Base-by-base conservation (phyloP, 345 rosid genomes). In the Gossypium sturtianum region DNA sequence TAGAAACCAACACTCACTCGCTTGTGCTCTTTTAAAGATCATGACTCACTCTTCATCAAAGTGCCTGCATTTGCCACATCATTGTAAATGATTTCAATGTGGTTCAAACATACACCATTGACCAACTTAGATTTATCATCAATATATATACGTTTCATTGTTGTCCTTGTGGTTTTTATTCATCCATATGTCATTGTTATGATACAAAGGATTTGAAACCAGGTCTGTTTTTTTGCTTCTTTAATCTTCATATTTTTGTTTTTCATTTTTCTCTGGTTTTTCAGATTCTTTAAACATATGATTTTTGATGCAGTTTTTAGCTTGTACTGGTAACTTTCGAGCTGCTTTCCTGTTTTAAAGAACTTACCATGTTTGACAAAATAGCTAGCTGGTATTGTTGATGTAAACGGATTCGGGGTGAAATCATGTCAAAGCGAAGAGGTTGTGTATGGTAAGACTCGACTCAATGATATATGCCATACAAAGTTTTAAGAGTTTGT, bases 1-100 rank as follows among this genome's bases (percentile, higher is more conserved):
- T 71, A 59, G 22, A 80, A 80, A 13, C n/a, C 7, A 56, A 8
- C 52, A 73, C 45, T 20, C 34, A 3, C 16, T 4, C 22, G 20
- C 49, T 41, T 2, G 9, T 66, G 44, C 23, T 34, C 41, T 34
- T 19, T 51, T 0, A 34, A 59, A 15, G 13, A 25, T 66, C 81
- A 64, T 74, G 70, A 68, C 74, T 79, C 79, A 25, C 64, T 78
- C 79, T 19, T 41, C 47, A 3, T 61, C 72, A 60, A 9, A 16
- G 65, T 38, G 43, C 74, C 66, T 57, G 71, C 71, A 44, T 62
- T 38, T 76, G 78, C 70, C 83, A 77, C 74, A 65, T 77, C 78
- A 70, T 12, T 25, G 63, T 20, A 16, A 75, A 15, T 68, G n/a
- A 53, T 25, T 29, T 47, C 41, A 34, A 34, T 34, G 41, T 34